Evolutionary conservation across 2,329 filamentous ascomycete genomes (phyloP), one percentile per base, ranked within the genome.

Genomic region (Microthyrium microscopicum): DNA sequence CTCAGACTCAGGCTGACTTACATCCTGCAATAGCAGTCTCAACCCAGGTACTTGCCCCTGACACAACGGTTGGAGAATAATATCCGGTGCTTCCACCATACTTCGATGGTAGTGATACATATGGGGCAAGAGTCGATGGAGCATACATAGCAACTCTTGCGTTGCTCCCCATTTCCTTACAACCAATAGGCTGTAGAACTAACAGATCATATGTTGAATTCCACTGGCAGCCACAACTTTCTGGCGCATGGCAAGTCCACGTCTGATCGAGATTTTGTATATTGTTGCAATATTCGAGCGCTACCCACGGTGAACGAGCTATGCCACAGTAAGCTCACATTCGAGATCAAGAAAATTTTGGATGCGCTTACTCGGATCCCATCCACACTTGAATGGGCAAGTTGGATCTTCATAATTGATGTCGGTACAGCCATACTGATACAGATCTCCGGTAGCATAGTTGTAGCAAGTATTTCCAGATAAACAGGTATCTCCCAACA

Each of bases 401-500:
- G 33, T 34, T 13, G 35, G 22, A 32, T 50, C 46, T 15, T 39
- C 24, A 29, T 50, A 51, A 12, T 25, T 42, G n/a, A 46, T 43
- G 34, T 51, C 47, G 1, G 46, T 49, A 33, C 48, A 51, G n/a
- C 46, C 48, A 35, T 51, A 50, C 33, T 50, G 43, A 22, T 50
- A 50, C 8, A 40, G 13, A 28, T 47, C 44, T 9, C 45, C 47
- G 3, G 40, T 47, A 2, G n/a, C 27, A 21, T 39, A 40, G 25
- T 48, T 48, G 32, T 41, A 50, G 36, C 48, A 51, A 13, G 43
- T 33, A 27, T 45, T 48, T 11, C 46, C 47, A 9, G 44, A 43
- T 3, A 49, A 33, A 29, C 47, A 50, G 2, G 40, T 43, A 32
- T 49, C 46, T 3, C 46, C 47, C 20, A 43, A 41, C 13, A 48